phyloP scores from a whole-genome alignment of 345 rosid genomes.

The Brassica carinata region DNA sequence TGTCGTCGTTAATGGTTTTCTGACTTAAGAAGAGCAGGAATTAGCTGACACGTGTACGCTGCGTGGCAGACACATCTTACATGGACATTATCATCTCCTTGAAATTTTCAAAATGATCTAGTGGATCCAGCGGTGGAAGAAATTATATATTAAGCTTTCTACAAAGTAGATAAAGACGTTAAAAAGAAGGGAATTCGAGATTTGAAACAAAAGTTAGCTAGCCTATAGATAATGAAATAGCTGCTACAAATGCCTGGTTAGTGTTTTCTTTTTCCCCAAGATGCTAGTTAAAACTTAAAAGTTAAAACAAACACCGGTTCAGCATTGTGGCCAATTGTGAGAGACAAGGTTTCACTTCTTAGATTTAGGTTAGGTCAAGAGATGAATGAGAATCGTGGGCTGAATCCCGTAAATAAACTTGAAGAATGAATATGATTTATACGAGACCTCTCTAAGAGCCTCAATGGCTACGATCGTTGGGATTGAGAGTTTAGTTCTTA shows the following conservation, averaged over 20 bases:
- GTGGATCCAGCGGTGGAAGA: not conserved
- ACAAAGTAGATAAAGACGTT: slow-evolving; percentile 14
- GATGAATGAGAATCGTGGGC: too few relatives aligned
- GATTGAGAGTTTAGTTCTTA: too few relatives aligned
- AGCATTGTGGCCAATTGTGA: slow-evolving; percentile 8
- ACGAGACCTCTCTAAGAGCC: too few relatives aligned
- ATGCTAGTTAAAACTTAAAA: too few relatives aligned
- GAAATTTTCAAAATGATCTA: not conserved
- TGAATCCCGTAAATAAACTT: too few relatives aligned
- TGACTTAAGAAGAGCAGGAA: not conserved
- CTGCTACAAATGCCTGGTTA: not conserved
- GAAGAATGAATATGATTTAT: too few relatives aligned
- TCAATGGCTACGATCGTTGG: too few relatives aligned
- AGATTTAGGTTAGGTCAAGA: too few relatives aligned
- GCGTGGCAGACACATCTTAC: slow-evolving; percentile 25
- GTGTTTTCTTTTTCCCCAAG: too few relatives aligned
- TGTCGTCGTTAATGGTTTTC: not conserved
- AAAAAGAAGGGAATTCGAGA: not conserved
- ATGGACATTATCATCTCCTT: slow-evolving; percentile 11
- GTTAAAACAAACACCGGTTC: slow-evolving; percentile 1
- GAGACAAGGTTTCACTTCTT: too few relatives aligned
- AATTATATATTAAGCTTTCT: not conserved
- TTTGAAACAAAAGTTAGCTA: not conserved
- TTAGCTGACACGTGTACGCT: slow-evolving; percentile 18
- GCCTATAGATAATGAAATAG: not conserved